Evolutionary conservation across 805 yeast species (phyloP).

Genomic region (Kodamaea fukazawae): DNA sequence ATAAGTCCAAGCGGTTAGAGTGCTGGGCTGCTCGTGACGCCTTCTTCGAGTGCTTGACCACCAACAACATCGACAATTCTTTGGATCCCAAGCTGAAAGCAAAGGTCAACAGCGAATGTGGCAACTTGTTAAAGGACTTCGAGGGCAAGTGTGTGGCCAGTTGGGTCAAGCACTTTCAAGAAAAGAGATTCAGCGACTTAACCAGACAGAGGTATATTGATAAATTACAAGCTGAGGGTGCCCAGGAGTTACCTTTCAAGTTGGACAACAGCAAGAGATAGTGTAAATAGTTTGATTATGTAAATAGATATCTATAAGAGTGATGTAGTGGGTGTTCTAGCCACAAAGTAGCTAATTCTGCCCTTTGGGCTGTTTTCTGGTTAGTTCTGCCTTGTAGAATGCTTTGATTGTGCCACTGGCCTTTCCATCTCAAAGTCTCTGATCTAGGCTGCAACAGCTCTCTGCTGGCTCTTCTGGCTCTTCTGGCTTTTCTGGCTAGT

Average conservation of each 20-base stretch:
- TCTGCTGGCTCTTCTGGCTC: no score
- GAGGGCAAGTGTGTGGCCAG: conserved; percentile 76
- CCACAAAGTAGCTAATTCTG: no score
- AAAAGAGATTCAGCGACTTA: conserved; percentile 77
- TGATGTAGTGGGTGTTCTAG: no score
- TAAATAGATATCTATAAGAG: background rate
- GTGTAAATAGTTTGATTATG: background rate
- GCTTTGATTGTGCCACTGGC: no score
- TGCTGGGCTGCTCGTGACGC: conserved; percentile 92
- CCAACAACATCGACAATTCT: conserved; percentile 66
- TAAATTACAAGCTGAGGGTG: conserved; percentile 71
- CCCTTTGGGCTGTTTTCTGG: no score
- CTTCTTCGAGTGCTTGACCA: conserved; percentile 73
- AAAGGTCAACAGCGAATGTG: conserved; percentile 56
- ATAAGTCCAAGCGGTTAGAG: conserved; percentile 62
- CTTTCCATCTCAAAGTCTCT: no score
- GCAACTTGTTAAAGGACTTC: conserved; percentile 53
- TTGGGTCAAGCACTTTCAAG: conserved; percentile 89
- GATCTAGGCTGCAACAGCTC: no score
- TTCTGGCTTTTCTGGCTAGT: no score
- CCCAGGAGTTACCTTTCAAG: conserved; percentile 30
- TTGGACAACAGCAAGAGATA: conserved; percentile 22
- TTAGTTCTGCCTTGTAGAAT: no score
- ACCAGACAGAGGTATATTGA: conserved; percentile 65
- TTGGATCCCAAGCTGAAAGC: conserved; percentile 49